phyloP scores from a whole-genome alignment of 257 asterid species.

The Solanum habrochaites region DNA sequence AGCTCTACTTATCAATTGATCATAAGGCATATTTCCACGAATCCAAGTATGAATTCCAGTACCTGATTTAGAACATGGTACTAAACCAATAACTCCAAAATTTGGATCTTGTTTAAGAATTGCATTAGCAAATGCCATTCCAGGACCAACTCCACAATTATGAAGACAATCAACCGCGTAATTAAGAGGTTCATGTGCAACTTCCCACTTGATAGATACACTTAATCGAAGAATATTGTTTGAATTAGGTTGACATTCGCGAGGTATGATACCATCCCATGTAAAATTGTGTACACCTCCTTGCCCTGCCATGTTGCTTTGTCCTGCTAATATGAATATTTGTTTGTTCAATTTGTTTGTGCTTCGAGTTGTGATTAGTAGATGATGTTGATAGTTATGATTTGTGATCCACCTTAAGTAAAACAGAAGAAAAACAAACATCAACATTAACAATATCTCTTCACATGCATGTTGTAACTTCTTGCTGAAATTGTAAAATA shows the following conservation, averaged over 20 bases:
- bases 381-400: not conserved
- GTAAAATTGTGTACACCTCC: slow-evolving; percentile 1
- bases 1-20: not conserved
- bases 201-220: not conserved
- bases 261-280: slow-evolving; percentile 3
- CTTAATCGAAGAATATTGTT: slow-evolving; percentile 6
- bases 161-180: not conserved
- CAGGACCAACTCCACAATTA: slow-evolving; percentile 25
- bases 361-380: not conserved
- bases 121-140: slow-evolving; percentile 25
- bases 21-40: not conserved
- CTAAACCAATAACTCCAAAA: slow-evolving; percentile 8
- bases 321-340: slow-evolving; percentile 18
- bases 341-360: not conserved
- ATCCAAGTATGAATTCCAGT: slow-evolving; percentile 10
- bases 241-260: not conserved
- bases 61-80: slow-evolving; percentile 22
- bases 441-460: not conserved
- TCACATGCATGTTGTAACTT: not conserved
- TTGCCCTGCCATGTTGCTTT: slow-evolving; percentile 23
- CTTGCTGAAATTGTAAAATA: not conserved
- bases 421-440: not conserved
- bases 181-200: slow-evolving; percentile 22
- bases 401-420: not conserved
- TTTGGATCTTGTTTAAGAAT: slow-evolving; percentile 1